These are phyloP conservation scores for Paspalum notatum DNA, from an alignment of 176 grass and related monocot species.

Conservation along the genomic window DNA sequence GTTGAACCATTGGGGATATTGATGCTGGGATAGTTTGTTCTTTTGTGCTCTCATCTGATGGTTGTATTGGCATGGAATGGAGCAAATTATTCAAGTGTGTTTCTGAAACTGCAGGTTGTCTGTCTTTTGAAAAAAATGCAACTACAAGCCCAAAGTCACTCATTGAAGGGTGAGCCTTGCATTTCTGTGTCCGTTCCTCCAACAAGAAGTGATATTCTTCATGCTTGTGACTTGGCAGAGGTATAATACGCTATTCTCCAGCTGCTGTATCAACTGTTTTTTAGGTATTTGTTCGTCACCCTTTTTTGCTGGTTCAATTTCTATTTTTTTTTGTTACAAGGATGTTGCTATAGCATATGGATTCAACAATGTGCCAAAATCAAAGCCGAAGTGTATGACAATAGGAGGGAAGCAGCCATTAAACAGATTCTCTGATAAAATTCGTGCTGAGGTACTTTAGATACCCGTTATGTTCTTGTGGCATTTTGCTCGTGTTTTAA, in stretches of 20 bases:
- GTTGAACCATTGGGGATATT: neutral
- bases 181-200: slow-evolving; percentile 77
- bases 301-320: neutral
- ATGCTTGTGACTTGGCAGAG: slow-evolving; percentile 74
- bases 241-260: slow-evolving; percentile 37
- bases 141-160: slow-evolving; percentile 65
- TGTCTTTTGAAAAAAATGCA: slow-evolving; percentile 94
- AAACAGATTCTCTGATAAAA: slow-evolving; percentile 94
- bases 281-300: neutral
- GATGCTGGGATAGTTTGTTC: neutral
- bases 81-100: slow-evolving; percentile 21
- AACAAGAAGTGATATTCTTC: slow-evolving; percentile 83
- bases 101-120: slow-evolving; percentile 66
- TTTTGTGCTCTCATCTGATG: slow-evolving; percentile 22
- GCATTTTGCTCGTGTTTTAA: slow-evolving; percentile 2
- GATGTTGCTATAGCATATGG: slow-evolving; percentile 99
- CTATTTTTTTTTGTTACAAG: slow-evolving; percentile 48
- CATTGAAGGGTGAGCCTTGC: slow-evolving; percentile 39
- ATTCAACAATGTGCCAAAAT: slow-evolving; percentile 95
- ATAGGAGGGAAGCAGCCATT: slow-evolving; percentile 82
- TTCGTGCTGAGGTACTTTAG: slow-evolving; percentile 81
- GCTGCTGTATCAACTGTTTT: neutral
- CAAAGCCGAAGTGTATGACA: slow-evolving; percentile 87
- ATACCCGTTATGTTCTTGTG: slow-evolving; percentile 4
- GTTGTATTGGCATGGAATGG: neutral